These are phyloP conservation scores for Chaetomium cochliodes DNA, from an alignment of 495 filamentous ascomycete species.

Conservation along the genomic window DNA sequence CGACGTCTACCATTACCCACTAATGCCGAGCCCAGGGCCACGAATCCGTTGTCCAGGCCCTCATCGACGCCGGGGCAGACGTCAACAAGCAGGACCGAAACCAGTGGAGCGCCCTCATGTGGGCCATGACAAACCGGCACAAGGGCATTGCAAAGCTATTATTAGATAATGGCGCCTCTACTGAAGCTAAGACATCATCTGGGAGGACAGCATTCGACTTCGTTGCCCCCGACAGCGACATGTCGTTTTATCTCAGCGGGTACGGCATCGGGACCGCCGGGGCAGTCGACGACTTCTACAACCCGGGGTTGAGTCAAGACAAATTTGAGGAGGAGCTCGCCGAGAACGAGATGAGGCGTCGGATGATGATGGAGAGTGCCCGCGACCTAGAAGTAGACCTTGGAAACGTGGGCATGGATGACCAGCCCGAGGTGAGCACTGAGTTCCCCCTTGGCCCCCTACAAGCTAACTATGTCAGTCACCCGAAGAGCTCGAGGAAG, in stretches of 20 bases:
- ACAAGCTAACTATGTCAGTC: constrained; percentile 50
- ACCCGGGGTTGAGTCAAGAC: constrained; percentile 86
- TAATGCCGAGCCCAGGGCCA: constrained; percentile 63
- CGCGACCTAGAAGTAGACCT: constrained; percentile 96
- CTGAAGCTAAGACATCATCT: constrained; percentile 88
- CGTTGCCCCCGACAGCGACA: constrained; percentile 88
- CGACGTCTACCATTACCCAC: constrained; percentile 10
- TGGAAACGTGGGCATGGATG: constrained; percentile 92
- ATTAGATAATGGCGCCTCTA: constrained; percentile 90
- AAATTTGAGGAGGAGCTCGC: constrained; percentile 96
- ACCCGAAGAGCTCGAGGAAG: constrained; percentile 80
- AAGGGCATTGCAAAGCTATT: constrained; percentile 90
- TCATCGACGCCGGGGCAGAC: constrained; percentile 83
- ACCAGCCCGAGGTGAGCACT: constrained; percentile 75
- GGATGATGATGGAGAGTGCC: constrained; percentile 99
- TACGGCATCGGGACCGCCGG: constrained; percentile 84
- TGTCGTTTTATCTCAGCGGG: constrained; percentile 90
- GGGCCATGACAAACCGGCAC: constrained; percentile 98
- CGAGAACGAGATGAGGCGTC: constrained; percentile 89
- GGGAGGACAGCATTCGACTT: constrained; percentile 98
- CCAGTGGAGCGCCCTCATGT: constrained; percentile 98
- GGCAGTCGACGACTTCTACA: constrained; percentile 95
- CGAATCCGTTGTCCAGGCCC: constrained; percentile 78
- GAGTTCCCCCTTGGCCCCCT: not conserved
- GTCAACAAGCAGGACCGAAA: constrained; percentile 94